Evolutionary conservation across 2,329 filamentous ascomycete species (phyloP).

Genomic region (Cladosporium halotolerans): DNA sequence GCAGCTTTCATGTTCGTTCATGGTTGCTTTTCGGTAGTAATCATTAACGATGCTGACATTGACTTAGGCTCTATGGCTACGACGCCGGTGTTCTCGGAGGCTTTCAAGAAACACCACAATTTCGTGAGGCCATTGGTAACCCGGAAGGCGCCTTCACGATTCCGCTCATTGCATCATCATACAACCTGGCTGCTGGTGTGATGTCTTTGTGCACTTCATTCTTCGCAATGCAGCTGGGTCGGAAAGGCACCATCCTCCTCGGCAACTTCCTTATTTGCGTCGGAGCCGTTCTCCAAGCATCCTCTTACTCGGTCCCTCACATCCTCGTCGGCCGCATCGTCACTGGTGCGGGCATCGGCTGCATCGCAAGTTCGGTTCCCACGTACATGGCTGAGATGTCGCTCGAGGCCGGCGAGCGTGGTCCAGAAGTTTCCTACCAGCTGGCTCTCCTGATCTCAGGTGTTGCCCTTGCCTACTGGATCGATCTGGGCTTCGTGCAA

Average conservation of each 20-base stretch:
- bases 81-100: conserved; percentile 13
- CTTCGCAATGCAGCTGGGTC: conserved; percentile 26
- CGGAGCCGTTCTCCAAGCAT: conserved; percentile 26
- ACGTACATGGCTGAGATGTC: conserved; percentile 30
- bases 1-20: conserved; percentile 19
- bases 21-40: too few species aligned
- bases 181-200: conserved; percentile 20
- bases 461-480: conserved; percentile 27
- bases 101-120: conserved; percentile 11
- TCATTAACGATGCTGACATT: background rate
- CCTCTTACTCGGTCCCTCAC: conserved; percentile 26
- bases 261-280: conserved; percentile 26
- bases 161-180: conserved; percentile 22
- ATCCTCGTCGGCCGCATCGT: conserved; percentile 28
- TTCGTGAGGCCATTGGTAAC: conserved; percentile 36
- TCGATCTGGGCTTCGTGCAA: conserved; percentile 22
- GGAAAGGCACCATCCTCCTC: conserved; percentile 25
- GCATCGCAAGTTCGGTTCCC: conserved; percentile 27
- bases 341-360: conserved; percentile 23
- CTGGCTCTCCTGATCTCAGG: conserved; percentile 22
- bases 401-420: conserved; percentile 21
- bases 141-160: conserved; percentile 32
- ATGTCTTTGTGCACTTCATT: conserved; percentile 17
- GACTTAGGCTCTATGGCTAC: conserved; percentile 10
- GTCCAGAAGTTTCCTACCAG: conserved; percentile 25